phyloP scores from a whole-genome alignment of 306 rosid genomes.

The Senna tora region DNA sequence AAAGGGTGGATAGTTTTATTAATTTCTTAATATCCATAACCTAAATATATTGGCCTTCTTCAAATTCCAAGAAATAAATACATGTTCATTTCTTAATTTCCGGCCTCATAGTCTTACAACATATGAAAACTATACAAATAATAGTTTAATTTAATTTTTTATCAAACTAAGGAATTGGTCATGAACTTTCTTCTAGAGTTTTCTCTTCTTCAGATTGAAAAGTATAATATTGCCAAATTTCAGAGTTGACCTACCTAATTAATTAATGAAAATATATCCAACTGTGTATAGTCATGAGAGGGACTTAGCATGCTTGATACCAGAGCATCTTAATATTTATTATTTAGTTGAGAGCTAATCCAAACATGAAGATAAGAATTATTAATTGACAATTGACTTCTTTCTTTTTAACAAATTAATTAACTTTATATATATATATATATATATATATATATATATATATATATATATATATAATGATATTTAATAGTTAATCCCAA shows the following conservation, averaged over 20 bases:
- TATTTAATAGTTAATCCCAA: background rate
- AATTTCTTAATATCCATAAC: no score
- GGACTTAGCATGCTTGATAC: constrained; percentile 4
- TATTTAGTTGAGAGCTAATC: background rate
- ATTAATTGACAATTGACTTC: background rate
- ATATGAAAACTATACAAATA: background rate
- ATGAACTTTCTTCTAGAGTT: background rate
- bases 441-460: no score
- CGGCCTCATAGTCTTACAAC: background rate
- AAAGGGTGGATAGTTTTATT: no score
- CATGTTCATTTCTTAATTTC: background rate
- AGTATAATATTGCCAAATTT: background rate
- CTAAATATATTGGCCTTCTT: no score
- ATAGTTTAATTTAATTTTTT: no score
- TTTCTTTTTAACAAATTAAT: background rate
- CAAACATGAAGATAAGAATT: no score
- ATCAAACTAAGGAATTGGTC: background rate
- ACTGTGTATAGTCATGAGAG: background rate
- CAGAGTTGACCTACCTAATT: constrained; percentile 1
- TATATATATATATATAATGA: no score
- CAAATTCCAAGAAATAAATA: no score
- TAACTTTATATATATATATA: background rate
- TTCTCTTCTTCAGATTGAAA: background rate
- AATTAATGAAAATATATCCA: background rate
- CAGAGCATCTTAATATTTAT: no score